These are phyloP conservation scores for Cryoendolithus antarcticus DNA, from an alignment of 2,329 filamentous ascomycete species.

Conservation along the genomic window DNA sequence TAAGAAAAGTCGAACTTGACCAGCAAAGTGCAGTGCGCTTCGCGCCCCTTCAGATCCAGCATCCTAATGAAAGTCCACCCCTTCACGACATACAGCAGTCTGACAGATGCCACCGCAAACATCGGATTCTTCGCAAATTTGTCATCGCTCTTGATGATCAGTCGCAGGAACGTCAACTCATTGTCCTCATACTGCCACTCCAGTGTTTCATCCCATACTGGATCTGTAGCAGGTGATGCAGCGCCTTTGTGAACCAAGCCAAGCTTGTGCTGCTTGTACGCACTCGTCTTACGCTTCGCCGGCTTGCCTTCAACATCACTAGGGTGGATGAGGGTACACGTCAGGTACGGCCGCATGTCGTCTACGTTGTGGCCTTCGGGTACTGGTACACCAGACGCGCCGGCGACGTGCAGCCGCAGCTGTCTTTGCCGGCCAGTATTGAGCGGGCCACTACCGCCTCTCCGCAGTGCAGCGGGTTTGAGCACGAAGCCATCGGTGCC, in stretches of 20 bases:
- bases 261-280: conserved; percentile 48
- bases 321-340: conserved; percentile 51
- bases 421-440: conserved; percentile 37
- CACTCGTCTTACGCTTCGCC: conserved; percentile 49
- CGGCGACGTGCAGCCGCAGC: conserved; percentile 47
- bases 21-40: conserved; percentile 50
- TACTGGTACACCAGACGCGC: conserved; percentile 49
- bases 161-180: conserved; percentile 51
- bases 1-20: conserved; percentile 48
- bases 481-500: conserved; percentile 54
- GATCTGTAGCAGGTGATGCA: conserved; percentile 48
- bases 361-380: conserved; percentile 38
- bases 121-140: conserved; percentile 50
- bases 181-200: conserved; percentile 59
- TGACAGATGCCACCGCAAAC: conserved; percentile 48
- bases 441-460: conserved; percentile 41
- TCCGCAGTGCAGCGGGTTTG: conserved; percentile 49
- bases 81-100: conserved; percentile 42
- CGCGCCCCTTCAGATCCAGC: conserved; percentile 51
- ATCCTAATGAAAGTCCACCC: conserved; percentile 55
- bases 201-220: conserved; percentile 52
- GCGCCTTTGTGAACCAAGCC: conserved; percentile 46
- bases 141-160: conserved; percentile 57
- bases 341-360: conserved; percentile 51
- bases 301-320: conserved; percentile 36